A percentile compares a stretch with the other conserved stretches of the same genome.
These are phyloP conservation scores for Gigaspora rosea DNA, from an alignment of 192 early-diverging fungal species.

Conservation along the genomic window DNA sequence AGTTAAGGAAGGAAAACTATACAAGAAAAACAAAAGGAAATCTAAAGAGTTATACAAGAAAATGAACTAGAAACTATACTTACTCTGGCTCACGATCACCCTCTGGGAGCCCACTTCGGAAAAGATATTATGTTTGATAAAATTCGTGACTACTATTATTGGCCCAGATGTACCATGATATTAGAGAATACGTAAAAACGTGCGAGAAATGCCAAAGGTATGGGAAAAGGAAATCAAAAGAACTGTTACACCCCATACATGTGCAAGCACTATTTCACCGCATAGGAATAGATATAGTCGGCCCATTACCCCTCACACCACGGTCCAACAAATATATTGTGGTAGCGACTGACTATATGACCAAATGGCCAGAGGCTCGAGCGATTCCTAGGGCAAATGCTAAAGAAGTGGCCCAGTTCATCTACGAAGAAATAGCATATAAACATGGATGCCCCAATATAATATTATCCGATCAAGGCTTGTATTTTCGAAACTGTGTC, in stretches of 20 bases:
- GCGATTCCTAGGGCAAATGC: too few relatives aligned
- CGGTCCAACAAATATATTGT: conserved; percentile 33
- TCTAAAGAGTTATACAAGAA: too few relatives aligned
- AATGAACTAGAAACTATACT: too few relatives aligned
- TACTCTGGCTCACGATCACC: too few relatives aligned
- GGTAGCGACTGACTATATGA: conserved; percentile 35
- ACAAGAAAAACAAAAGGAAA: too few relatives aligned
- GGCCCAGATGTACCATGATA: background rate
- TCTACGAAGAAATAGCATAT: too few relatives aligned
- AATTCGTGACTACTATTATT: background rate
- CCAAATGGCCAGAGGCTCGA: conserved; percentile 39
- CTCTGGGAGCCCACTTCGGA: too few relatives aligned
- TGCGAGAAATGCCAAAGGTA: too few relatives aligned
- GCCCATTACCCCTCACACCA: conserved; percentile 3
- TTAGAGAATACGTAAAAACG: conserved; percentile 1
- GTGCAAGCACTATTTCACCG: background rate
- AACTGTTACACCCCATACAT: background rate
- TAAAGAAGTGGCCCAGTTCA: too few relatives aligned
- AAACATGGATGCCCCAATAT: conserved; percentile 35
- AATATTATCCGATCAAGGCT: conserved; percentile 32
- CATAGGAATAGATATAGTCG: conserved; percentile 2
- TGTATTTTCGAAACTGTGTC: conserved; percentile 27
- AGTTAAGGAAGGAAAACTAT: too few relatives aligned
- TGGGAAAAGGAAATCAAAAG: background rate
- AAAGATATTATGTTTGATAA: too few relatives aligned